These are phyloP conservation scores for Saxophila tyrrhenica DNA, from an alignment of 495 filamentous ascomycete species.

Conservation along the genomic window DNA sequence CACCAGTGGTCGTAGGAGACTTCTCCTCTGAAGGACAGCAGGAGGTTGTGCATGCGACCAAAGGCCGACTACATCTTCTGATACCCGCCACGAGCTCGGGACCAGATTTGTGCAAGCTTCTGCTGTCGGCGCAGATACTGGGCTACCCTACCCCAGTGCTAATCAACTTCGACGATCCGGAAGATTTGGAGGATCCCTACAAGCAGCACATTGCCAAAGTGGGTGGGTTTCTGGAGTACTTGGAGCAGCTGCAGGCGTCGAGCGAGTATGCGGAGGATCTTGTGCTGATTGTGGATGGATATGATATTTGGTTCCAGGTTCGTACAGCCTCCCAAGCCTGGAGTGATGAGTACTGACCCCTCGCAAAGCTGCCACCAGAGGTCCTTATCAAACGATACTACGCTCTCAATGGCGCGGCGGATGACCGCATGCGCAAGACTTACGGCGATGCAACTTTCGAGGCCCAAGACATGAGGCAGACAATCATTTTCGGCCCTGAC, in stretches of 20 bases:
- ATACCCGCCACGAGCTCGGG: constrained; percentile 42
- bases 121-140: constrained; percentile 49
- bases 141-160: constrained; percentile 46
- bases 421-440: constrained; percentile 35
- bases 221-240: constrained; percentile 41
- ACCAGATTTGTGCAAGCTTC: constrained; percentile 45
- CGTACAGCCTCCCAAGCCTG: too few species aligned
- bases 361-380: constrained; percentile 43
- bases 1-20: neutral
- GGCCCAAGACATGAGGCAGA: constrained; percentile 31
- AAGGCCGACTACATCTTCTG: constrained; percentile 45
- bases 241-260: constrained; percentile 32
- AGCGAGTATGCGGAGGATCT: constrained; percentile 42
- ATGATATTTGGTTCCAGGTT: constrained; percentile 48
- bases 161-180: constrained; percentile 20
- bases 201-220: constrained; percentile 34
- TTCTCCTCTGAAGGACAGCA: neutral
- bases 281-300: constrained; percentile 46
- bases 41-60: neutral
- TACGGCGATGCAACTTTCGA: constrained; percentile 30
- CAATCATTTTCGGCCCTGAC: constrained; percentile 49
- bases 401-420: constrained; percentile 37
- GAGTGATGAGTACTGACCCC: too few species aligned
- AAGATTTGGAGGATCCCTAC: constrained; percentile 22
- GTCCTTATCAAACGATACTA: constrained; percentile 47